Base-by-base conservation (phyloP, 257 asterid genomes). In the Penstemon barbatus region DNA sequence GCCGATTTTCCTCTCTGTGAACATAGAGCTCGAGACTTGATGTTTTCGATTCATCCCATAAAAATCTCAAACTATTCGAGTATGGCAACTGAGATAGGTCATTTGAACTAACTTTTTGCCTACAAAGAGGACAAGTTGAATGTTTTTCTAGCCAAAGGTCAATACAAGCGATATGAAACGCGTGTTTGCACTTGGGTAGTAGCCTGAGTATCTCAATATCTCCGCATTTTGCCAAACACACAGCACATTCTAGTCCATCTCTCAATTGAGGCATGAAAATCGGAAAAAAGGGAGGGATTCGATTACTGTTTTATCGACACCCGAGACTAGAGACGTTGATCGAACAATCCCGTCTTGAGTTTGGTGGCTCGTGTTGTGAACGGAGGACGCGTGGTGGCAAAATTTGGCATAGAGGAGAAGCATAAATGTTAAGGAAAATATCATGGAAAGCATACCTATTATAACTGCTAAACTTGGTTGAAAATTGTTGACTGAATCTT, bases 81-180 rank as follows among this genome's bases (percentile, higher is more conserved):
- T n/a, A 13, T 5, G 67, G 51, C 25, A 69, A 38, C 9, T 76
- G 58, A 0, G 77, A 49, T 8, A 86, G 71, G 70, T 86, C 93
- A 0, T 78, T 85, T 0, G 64, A 52, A 55, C 61, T 61, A 45
- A 88, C 74, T 50, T 69, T 62, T 0, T 64, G 73, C 70, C 96
- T 56, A 68, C 96, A 88, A 54, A 88, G 91, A 0, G 93, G 96
- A 36, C 96, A 88, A 11, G 89, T 86, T 13, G n/a, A n/a, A n/a
- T n/a, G n/a, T n/a, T n/a, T n/a, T n/a, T n/a, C n/a, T n/a, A n/a
- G n/a, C n/a, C n/a, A n/a, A n/a, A n/a, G n/a, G n/a, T n/a, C n/a
- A n/a, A n/a, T n/a, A n/a, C n/a, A n/a, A n/a, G n/a, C n/a, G n/a
- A n/a, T n/a, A n/a, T n/a, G n/a, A n/a, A n/a, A n/a, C n/a, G n/a